Evolutionary conservation across 345 rosid genomes (phyloP), one percentile per base, ranked within the genome.

Genomic region (Angophora floribunda): DNA sequence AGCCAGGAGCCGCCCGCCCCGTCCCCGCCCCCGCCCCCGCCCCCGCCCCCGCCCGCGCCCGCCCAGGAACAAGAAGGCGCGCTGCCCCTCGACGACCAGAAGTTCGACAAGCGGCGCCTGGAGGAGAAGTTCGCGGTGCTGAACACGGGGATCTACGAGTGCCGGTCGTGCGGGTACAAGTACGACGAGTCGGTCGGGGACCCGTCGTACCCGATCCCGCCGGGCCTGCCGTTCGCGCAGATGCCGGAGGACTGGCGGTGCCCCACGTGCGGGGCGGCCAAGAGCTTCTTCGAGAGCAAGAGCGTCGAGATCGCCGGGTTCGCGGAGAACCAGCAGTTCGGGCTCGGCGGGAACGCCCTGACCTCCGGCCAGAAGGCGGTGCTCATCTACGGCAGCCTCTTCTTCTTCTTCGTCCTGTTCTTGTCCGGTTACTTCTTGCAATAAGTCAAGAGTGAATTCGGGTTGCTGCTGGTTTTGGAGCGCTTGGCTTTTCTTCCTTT

Each of bases 281-380:
- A 95, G 94, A 94, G 92, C 86, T 97, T 96, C 91, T 97, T 98
- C 59, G 94, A 92, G 93, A 97, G 99, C 85, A 96, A 96, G 93
- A 95, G 98, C 90, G 98, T 98, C 84, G 99, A 98, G 92, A 97
- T 98, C 89, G 99, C 99, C 19, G 99, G 98, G 45, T 98, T 98
- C 90, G 99, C 99, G 13, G 94, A 97, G 97, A 98, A 98, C 87
- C 99, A 96, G 89, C 99, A 96, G 86, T 96, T 87, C 89, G 99
- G 99, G 1, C 78, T 96, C 28, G 99, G 99, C 87, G 99, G 96
- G 24, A 98, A 98, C 89, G 24, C 99, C 28, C 96, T 98, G 45
- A 98, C 99, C 87, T 94, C 98, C 87, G 98, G 98, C 9, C 98
- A 97, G 90, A 98, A 97, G 89, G 93, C 99, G 55, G n/a, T 92